phyloP scores from a whole-genome alignment of 305 asterid species.

The Rubia tinctorum region DNA sequence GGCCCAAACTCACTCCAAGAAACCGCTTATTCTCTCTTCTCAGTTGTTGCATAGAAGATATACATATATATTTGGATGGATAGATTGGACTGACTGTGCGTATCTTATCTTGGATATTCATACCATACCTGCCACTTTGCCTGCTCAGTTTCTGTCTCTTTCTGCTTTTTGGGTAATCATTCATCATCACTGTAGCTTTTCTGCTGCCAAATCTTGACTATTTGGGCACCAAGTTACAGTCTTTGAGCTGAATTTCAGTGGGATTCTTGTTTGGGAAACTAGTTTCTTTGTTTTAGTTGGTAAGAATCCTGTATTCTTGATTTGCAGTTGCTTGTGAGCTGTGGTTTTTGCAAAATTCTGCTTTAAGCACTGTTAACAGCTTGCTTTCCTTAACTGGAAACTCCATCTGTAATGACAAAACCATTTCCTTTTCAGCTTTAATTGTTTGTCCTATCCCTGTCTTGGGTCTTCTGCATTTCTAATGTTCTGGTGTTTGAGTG shows the following conservation, averaged over 20 bases:
- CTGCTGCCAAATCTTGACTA: background rate
- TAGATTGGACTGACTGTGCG: background rate
- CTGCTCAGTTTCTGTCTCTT: background rate
- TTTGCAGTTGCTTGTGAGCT: conserved; percentile 3
- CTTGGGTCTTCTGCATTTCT: background rate
- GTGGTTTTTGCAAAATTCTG: conserved; percentile 1
- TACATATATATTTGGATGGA: background rate
- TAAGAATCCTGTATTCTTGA: background rate
- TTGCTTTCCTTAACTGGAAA: background rate
- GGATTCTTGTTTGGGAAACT: background rate
- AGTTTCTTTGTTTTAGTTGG: background rate
- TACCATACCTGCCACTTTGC: background rate
- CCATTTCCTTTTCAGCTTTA: background rate
- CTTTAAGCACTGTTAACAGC: background rate
- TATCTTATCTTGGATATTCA: background rate
- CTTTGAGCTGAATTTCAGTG: background rate
- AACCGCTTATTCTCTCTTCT: conserved; percentile 6
- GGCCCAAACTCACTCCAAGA: conserved; percentile 1
- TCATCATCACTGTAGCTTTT: background rate
- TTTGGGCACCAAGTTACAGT: background rate
- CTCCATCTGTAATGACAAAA: background rate
- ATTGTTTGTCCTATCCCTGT: background rate
- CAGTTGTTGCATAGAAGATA: background rate
- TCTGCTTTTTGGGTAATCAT: conserved; percentile 6
- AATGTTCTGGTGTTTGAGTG: conserved; percentile 1